A percentile compares a stretch with the other conserved stretches of the same genome.
phyloP scores from a whole-genome alignment of 2,329 filamentous ascomycete species.

The Aspergillus sp. region DNA sequence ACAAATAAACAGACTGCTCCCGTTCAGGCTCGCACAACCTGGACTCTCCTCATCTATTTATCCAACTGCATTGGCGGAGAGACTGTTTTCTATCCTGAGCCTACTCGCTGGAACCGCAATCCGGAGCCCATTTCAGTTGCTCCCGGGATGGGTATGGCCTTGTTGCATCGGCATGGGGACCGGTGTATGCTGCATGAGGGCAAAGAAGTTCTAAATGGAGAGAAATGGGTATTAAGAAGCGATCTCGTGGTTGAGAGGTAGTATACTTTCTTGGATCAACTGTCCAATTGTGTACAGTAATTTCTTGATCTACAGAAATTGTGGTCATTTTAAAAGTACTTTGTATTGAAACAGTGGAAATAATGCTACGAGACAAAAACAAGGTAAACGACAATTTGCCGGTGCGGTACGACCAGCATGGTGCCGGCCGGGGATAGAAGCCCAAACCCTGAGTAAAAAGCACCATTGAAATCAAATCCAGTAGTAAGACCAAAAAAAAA shows the following conservation, averaged over 20 bases:
- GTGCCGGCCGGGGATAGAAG: conserved; percentile 1
- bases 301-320: too few relatives aligned
- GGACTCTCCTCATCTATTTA: conserved; percentile 84
- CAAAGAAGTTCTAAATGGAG: conserved; percentile 66
- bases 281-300: too few relatives aligned
- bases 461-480: background rate
- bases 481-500: background rate
- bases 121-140: conserved; percentile 63
- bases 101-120: conserved; percentile 37
- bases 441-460: background rate
- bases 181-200: conserved; percentile 89
- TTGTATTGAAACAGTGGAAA: background rate
- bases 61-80: conserved; percentile 80
- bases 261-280: conserved; percentile 2
- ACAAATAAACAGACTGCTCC: conserved; percentile 36
- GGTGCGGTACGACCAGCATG: background rate
- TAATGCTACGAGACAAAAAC: background rate
- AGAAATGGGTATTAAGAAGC: conserved; percentile 87
- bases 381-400: background rate
- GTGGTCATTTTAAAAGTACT: too few relatives aligned
- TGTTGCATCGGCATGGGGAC: conserved; percentile 82
- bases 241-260: conserved; percentile 53
- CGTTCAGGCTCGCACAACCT: conserved; percentile 65
- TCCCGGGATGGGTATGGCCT: conserved; percentile 74
- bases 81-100: conserved; percentile 80